These are phyloP conservation scores for Trametes cubensis DNA, from an alignment of 768 basidiomycete species.

Conservation along the genomic window DNA sequence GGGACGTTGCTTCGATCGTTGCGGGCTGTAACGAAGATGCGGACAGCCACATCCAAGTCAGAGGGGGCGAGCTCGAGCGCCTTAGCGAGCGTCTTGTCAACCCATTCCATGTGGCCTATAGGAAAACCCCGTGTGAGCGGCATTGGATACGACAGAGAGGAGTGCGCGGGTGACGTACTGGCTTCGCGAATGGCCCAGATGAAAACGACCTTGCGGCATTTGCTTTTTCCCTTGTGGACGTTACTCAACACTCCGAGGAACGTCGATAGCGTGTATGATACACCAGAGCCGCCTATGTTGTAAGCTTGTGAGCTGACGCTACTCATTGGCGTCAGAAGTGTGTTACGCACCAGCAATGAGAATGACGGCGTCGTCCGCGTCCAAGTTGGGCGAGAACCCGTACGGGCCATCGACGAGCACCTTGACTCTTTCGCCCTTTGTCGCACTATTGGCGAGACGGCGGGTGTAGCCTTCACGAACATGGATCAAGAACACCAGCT, in stretches of 20 bases:
- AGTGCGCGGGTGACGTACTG: constrained; percentile 30
- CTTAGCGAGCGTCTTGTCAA: constrained; percentile 41
- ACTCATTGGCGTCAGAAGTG: too few relatives aligned
- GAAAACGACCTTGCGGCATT: constrained; percentile 41
- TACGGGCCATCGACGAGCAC: constrained; percentile 66
- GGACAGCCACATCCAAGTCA: constrained; percentile 40
- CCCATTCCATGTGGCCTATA: constrained; percentile 47
- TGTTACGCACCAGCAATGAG: constrained; percentile 43
- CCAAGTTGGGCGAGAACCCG: constrained; percentile 45
- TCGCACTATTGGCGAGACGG: constrained; percentile 42
- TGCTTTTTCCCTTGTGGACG: constrained; percentile 29
- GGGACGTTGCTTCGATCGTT: constrained; percentile 15
- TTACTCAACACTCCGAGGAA: constrained; percentile 45
- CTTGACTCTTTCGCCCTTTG: constrained; percentile 37
- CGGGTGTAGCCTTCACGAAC: constrained; percentile 63
- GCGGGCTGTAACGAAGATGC: constrained; percentile 43
- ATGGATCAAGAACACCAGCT: constrained; percentile 61
- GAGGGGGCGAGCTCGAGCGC: constrained; percentile 37
- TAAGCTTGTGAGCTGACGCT: neutral
- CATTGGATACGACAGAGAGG: neutral
- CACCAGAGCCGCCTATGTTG: constrained; percentile 45
- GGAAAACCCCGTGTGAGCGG: neutral
- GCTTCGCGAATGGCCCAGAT: constrained; percentile 47
- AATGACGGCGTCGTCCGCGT: constrained; percentile 47
- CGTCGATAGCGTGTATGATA: constrained; percentile 50